Base-by-base conservation (phyloP, 768 basidiomycete genomes). In the Lactifluus volemus region DNA sequence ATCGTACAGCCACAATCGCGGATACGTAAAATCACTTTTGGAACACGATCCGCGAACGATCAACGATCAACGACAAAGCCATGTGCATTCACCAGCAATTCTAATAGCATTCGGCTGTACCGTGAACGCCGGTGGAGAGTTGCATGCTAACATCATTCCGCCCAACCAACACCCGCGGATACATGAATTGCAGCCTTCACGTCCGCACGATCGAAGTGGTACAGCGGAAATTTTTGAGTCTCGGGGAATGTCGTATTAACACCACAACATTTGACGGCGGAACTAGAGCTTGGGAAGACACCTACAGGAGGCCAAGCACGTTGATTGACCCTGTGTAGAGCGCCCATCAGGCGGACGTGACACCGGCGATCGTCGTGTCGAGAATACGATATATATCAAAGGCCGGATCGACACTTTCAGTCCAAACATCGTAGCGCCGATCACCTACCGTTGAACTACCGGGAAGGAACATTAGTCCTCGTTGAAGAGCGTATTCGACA, bases 351-450 rank as follows among this genome's bases (percentile, higher is more conserved):
- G 44, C 5, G 14, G 19, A 3, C n/a, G 1, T 54, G 29, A 32
- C 17, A 9, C 4, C 9, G 15, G 8, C 3, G 17, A 78, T 61
- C 54, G 73, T 78, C 19, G 82, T 86, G 67, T 89, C 87, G 25
- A 88, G 86, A 58, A 90, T 86, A 21, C 85, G 80, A 68, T 90
- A 91, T 7, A 88, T 78, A 65, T 90, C 78, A 74, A 90, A 91
- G 0, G 84, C 87, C 0, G 88, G 89, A 21, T 84, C 71, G 68
- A 86, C 83, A 55, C 89, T 84, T 38, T 75, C 72, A 25, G 80
- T 77, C 87, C 85, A 89, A 1, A 88, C 70, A 66, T 88, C 83
- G 64, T 89, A 90, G 25, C 79, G 84, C 8, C 64, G 69, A 36
- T 78, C 78, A 0, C 68, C 72, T 9, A 73, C 70, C 0, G 75